These are phyloP conservation scores for Penicillium mononematosum DNA, from an alignment of 495 filamentous ascomycete species.

Conservation along the genomic window DNA sequence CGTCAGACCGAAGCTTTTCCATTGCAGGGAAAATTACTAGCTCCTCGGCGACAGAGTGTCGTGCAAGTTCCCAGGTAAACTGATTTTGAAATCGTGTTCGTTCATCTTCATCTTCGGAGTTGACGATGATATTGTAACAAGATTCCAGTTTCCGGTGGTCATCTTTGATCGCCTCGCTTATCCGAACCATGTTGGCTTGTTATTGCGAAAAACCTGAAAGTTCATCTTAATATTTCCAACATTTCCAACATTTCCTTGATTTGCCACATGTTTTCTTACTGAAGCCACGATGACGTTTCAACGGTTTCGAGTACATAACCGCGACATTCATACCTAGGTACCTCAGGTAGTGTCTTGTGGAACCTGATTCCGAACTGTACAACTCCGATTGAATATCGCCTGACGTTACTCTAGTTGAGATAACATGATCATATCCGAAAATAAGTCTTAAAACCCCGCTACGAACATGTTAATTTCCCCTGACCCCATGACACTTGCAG, in stretches of 20 bases:
- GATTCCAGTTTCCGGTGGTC: slow-evolving; percentile 62
- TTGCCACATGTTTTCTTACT: background rate
- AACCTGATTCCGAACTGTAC: slow-evolving; percentile 7
- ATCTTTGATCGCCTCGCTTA: slow-evolving; percentile 28
- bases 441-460: background rate
- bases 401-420: background rate
- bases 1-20: slow-evolving; percentile 55
- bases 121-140: slow-evolving; percentile 55
- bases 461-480: background rate
- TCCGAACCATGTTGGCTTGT: slow-evolving; percentile 18
- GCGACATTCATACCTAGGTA: background rate
- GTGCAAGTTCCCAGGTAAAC: slow-evolving; percentile 67
- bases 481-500: background rate
- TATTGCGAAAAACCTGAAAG: background rate
- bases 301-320: background rate
- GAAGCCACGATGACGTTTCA: slow-evolving; percentile 8
- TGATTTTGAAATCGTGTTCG: slow-evolving; percentile 59
- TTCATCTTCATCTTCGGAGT: slow-evolving; percentile 48
- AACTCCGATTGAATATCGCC: slow-evolving; percentile 1
- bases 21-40: slow-evolving; percentile 66
- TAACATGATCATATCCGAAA: background rate
- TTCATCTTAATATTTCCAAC: background rate
- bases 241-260: too few species aligned
- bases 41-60: slow-evolving; percentile 65
- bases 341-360: background rate